Evolutionary conservation across 768 basidiomycete species (phyloP).

Genomic region (Tephrocybe sp.): DNA sequence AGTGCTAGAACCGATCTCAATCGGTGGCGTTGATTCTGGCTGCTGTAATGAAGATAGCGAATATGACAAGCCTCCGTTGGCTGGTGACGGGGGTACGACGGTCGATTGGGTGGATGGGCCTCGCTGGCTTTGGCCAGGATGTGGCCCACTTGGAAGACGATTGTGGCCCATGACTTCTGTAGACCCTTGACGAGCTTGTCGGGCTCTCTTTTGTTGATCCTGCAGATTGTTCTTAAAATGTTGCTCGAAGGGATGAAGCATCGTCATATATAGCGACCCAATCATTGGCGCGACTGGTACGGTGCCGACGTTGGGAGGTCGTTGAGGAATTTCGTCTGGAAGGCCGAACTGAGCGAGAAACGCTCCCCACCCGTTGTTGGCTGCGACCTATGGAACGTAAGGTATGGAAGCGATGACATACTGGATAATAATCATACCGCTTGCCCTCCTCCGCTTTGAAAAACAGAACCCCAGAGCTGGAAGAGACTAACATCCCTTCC

Average conservation of each 20-base stretch:
- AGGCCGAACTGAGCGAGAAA: constrained; percentile 59
- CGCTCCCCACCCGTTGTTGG: constrained; percentile 55
- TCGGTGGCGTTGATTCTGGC: constrained; percentile 28
- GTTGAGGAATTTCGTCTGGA: constrained; percentile 50
- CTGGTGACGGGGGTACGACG: constrained; percentile 11
- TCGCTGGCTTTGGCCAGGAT: constrained; percentile 28
- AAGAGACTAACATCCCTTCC: constrained; percentile 79
- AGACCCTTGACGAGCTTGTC: constrained; percentile 33
- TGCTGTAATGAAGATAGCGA: constrained; percentile 26
- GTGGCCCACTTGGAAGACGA: constrained; percentile 11
- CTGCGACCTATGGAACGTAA: constrained; percentile 38
- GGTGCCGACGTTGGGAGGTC: constrained; percentile 45
- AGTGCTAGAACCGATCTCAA: constrained; percentile 21
- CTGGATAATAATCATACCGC: constrained; percentile 45
- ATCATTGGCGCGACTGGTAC: constrained; percentile 51
- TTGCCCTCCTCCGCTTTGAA: constrained; percentile 57
- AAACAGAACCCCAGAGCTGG: constrained; percentile 66
- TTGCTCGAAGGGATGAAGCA: constrained; percentile 76
- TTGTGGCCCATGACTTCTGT: constrained; percentile 7
- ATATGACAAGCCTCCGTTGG: constrained; percentile 22
- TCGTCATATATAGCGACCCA: constrained; percentile 56
- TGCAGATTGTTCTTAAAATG: constrained; percentile 60
- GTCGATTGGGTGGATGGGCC: constrained; percentile 9
- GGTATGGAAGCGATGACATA: constrained; percentile 11
- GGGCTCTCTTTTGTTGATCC: constrained; percentile 58